Evolutionary conservation across 1,284 basidiomycete genomes (phyloP).

Genomic region (Chalciporus sp.): DNA sequence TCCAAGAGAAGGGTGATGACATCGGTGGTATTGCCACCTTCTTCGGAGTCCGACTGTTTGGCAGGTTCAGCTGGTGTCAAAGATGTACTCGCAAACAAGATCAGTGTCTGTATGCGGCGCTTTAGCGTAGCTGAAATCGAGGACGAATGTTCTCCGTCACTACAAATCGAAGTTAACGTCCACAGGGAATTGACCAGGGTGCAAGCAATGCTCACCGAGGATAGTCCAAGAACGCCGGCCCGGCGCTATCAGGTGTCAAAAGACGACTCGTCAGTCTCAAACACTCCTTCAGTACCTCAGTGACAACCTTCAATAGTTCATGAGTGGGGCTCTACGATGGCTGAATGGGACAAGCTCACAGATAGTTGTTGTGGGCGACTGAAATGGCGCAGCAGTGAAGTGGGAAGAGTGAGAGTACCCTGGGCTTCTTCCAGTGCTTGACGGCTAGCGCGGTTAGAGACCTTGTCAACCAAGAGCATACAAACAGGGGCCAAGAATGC

Average conservation of each 20-base stretch:
- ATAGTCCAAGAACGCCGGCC: conserved; percentile 59
- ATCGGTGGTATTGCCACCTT: conserved; percentile 36
- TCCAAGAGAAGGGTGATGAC: conserved; percentile 30
- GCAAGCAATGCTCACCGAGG: conserved; percentile 46
- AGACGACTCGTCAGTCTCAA: conserved; percentile 57
- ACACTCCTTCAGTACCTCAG: conserved; percentile 70
- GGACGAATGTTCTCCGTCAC: conserved; percentile 55
- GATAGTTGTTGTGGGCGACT: conserved; percentile 52
- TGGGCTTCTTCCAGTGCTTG: conserved; percentile 66
- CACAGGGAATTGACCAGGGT: background rate
- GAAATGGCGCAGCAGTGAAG: conserved; percentile 66
- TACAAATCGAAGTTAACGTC: conserved; percentile 27
- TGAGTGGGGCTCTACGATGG: conserved; percentile 17
- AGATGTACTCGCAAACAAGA: conserved; percentile 53
- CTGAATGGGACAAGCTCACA: conserved; percentile 38
- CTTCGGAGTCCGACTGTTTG: conserved; percentile 39
- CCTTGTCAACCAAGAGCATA: conserved; percentile 86
- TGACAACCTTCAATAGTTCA: conserved; percentile 51
- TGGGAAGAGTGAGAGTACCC: conserved; percentile 65
- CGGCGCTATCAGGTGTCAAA: conserved; percentile 39
- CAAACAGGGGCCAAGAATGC: conserved; percentile 86
- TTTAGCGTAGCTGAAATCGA: conserved; percentile 48
- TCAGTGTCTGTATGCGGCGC: conserved; percentile 66
- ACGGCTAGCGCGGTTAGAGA: conserved; percentile 68
- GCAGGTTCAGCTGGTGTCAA: conserved; percentile 41